Evolutionary conservation across 1,284 basidiomycete species (phyloP), one percentile per base, ranked within the genome.

Genomic region (Leccinum pseudoinsigne): DNA sequence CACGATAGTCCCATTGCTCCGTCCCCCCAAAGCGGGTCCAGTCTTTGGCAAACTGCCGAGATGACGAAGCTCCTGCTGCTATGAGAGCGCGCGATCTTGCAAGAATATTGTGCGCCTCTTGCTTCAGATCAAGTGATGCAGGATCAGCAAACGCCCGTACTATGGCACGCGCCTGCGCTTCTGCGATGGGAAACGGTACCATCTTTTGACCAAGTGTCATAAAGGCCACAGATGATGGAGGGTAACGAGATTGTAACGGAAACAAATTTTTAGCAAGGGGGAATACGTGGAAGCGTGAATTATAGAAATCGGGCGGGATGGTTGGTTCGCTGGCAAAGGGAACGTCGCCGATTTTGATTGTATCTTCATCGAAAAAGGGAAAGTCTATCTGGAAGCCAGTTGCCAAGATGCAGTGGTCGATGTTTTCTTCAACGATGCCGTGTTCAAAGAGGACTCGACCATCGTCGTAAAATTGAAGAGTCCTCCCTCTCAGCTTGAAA

Each of bases 1-100:
- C 85, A 18, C 87, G 82, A 71, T 93, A 91, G n/a, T 82, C 78
- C 73, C 86, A 92, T 69, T 90, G 88, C 60, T 87, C 83, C 60
- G 75, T 64, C 3, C 74, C 75, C 31, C 75, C 73, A 66, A 89
- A 80, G 12, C 76, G 74, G 71, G 84, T 80, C 87, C 87, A 92
- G 21, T 71, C 70, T 62, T 82, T 83, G 31, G 84, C 79, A 50
- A 90, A 80, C 51, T 67, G 71, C 23, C 70, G 64, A 53, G 72
- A 69, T 50, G 76, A 68, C 10, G 77, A 76, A 10, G 73, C 74
- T 5, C 74, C 71, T 31, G 70, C 64, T 1, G 63, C 63, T 16
- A 68, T 67, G 31, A 89, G 77, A 11, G 71, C 66, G 50, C 81
- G 79, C 62, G 83, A 84, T 3, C 84, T 82, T 12, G 78, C 73